These are phyloP conservation scores for Metschnikowia amazonensis DNA, from an alignment of 805 yeast species.

Conservation along the genomic window DNA sequence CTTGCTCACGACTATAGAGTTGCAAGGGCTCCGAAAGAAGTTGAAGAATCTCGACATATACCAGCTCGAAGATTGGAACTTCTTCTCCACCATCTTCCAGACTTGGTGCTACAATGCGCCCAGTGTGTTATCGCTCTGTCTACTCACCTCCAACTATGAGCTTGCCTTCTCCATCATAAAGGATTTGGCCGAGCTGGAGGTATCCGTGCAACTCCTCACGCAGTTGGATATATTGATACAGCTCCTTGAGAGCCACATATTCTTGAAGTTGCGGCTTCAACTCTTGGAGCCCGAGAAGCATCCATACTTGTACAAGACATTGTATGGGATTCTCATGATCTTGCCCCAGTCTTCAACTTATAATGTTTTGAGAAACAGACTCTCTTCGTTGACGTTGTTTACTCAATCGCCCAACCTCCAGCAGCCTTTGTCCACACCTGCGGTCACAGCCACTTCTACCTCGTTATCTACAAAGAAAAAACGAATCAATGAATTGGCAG, in stretches of 20 bases:
- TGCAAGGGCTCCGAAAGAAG: constrained; percentile 63
- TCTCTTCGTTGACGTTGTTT: constrained; percentile 47
- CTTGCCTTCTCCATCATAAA: constrained; percentile 80
- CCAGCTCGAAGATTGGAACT: constrained; percentile 55
- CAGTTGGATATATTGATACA: constrained; percentile 90
- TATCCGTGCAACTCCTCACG: constrained; percentile 70
- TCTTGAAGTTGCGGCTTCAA: constrained; percentile 80
- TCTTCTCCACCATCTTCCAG: constrained; percentile 74
- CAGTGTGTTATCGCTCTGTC: constrained; percentile 79
- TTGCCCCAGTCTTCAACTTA: constrained; percentile 92
- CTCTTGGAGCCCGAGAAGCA: constrained; percentile 80
- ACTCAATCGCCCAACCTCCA: constrained; percentile 17
- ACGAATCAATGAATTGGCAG: constrained; percentile 40
- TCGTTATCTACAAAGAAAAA: constrained; percentile 37
- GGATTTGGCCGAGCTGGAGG: constrained; percentile 76
- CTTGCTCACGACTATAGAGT: constrained; percentile 79
- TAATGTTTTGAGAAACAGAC: constrained; percentile 70
- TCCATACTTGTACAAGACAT: constrained; percentile 78
- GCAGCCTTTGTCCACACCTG: constrained; percentile 24
- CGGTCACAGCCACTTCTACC: constrained; percentile 17
- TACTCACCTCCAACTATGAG: constrained; percentile 84
- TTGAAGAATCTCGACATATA: constrained; percentile 51
- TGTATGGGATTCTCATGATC: constrained; percentile 90
- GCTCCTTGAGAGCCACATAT: constrained; percentile 86
- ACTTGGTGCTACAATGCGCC: constrained; percentile 93